phyloP scores from a whole-genome alignment of 1,139 yeast species.

The Sugiyamaella xylanicola region DNA sequence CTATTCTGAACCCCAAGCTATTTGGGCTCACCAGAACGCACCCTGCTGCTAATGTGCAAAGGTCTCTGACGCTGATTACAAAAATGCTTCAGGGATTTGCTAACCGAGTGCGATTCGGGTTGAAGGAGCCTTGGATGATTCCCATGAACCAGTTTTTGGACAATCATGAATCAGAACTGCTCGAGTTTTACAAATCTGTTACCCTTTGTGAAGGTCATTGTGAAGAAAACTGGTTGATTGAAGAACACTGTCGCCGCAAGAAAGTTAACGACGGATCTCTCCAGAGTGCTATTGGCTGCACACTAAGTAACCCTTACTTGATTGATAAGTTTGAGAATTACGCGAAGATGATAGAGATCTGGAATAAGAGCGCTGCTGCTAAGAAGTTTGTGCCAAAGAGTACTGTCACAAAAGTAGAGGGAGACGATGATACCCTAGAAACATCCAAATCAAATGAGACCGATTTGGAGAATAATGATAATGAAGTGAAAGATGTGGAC shows the following conservation, averaged over 20 bases:
- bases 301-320: constrained; percentile 42
- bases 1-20: constrained; percentile 82
- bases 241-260: constrained; percentile 34
- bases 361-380: constrained; percentile 24
- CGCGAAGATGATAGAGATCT: constrained; percentile 38
- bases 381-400: constrained; percentile 3
- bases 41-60: constrained; percentile 68
- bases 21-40: constrained; percentile 72
- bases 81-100: constrained; percentile 80
- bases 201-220: constrained; percentile 43
- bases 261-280: constrained; percentile 14
- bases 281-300: constrained; percentile 38
- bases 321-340: constrained; percentile 40
- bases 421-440: not conserved
- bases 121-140: constrained; percentile 81
- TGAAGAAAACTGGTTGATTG: constrained; percentile 48
- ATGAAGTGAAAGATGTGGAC: not conserved
- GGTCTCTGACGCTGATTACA: constrained; percentile 81
- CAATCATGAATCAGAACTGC: constrained; percentile 58
- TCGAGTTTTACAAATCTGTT: constrained; percentile 69
- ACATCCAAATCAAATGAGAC: not conserved
- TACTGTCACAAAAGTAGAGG: not conserved
- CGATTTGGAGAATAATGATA: constrained; percentile 5
- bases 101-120: constrained; percentile 69
- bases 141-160: constrained; percentile 69